Conservation (phyloP, 352 stramenopile genomes). For the Pythium biforme region DNA sequence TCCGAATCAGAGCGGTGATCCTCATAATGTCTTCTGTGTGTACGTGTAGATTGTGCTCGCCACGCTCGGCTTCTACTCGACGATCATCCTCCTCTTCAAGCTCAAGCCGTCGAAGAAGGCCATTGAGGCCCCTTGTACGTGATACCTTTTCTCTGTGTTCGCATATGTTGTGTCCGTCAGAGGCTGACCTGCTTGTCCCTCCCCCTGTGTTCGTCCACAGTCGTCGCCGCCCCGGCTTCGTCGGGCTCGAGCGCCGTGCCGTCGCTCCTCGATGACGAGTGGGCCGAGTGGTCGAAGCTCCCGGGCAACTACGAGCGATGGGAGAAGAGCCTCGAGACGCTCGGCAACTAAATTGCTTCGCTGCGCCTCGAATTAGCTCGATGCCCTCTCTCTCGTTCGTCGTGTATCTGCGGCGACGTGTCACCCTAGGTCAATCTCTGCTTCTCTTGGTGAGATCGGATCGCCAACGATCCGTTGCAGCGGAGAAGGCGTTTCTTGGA, state of each 20-base stretch:
- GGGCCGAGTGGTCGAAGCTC: slow-evolving; percentile 85
- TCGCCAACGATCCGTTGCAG: too few relatives aligned
- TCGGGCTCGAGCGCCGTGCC: slow-evolving; percentile 62
- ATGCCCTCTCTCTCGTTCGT: not conserved
- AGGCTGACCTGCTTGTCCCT: not conserved
- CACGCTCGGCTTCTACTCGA: slow-evolving; percentile 79
- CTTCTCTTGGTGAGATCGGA: not conserved
- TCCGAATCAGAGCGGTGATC: not conserved
- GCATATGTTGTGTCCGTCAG: too few relatives aligned
- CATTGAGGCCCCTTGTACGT: slow-evolving; percentile 49
- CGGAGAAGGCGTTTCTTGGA: not conserved
- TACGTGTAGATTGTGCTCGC: slow-evolving; percentile 74
- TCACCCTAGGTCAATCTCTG: not conserved
- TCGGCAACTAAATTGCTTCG: slow-evolving; percentile 63
- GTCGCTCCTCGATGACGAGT: slow-evolving; percentile 84
- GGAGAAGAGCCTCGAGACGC: slow-evolving; percentile 86
- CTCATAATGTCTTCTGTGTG: not conserved
- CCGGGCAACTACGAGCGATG: slow-evolving; percentile 83
- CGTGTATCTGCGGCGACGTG: not conserved
- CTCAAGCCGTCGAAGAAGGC: slow-evolving; percentile 82
- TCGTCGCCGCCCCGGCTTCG: slow-evolving; percentile 30
- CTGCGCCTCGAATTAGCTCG: not conserved
- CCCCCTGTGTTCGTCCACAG: slow-evolving; percentile 20
- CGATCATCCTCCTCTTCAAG: slow-evolving; percentile 82
- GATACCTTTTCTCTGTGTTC: not conserved